Evolutionary conservation across 305 asterid genomes (phyloP), one percentile per base, ranked within the genome.

Genomic region (Solanum hybrid): DNA sequence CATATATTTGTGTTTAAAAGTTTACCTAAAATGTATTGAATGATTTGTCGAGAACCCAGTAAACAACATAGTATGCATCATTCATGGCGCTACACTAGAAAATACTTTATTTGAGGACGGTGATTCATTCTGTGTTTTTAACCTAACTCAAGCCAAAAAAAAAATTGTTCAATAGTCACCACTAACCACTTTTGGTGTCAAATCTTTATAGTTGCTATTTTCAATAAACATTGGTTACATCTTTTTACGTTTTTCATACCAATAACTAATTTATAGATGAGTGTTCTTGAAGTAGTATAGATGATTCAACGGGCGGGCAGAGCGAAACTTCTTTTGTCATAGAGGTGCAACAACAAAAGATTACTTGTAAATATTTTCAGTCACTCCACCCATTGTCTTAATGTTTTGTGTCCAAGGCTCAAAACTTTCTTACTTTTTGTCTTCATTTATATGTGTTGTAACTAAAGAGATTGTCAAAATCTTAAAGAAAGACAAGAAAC

Each of bases 241-340:
- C 34, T 31, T 31, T 31, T 31, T 31, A 31, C 34, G 34, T 31
- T 31, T 31, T 31, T 31, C 34, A 31, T 31, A 31, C 34, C 34
- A 31, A 31, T 31, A 31, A 31, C 34, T 31, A 31, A 31, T 66
- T 32, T 31, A 31, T 31, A 31, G 1, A 31, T 31, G 34, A 31
- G 34, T 31, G 34, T 32, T 29, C 31, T 29, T 29, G 31, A 29
- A 29, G 31, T 29, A 29, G 31, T 29, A 29, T 29, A 29, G 31
- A 29, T 2, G 31, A 29, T 1, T 29, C 6, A 2, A 0, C 10
- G 2, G 69, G 10, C 0, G 69, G 10, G 24, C 10, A 2, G 24
- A 56, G 24, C 69, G 22, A 1, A 51, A 51, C 64, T 51, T 51
- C n/a, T 51, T 51, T 51, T 51, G 64, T 51, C 64, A 14, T 14